Evolutionary conservation across 768 basidiomycete genomes (phyloP).

Genomic region (Boletus sp.): DNA sequence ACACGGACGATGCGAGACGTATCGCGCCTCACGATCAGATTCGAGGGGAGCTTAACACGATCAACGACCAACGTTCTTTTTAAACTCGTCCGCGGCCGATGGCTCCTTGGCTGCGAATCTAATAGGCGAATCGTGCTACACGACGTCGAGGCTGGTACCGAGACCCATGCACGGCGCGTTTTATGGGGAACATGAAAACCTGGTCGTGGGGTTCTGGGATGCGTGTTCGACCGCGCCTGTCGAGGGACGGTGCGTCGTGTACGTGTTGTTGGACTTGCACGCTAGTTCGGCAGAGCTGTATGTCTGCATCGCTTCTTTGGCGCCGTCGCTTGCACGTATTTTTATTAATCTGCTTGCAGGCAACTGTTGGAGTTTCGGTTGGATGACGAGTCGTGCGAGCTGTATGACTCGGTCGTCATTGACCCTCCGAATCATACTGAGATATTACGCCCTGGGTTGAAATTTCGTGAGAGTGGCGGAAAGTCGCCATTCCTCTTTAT

Average conservation of each 20-base stretch:
- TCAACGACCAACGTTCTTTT: fast-evolving
- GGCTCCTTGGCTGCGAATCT: neutral
- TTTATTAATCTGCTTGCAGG: neutral
- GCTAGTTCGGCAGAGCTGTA: no score
- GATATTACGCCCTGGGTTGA: fast-evolving
- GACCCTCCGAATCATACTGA: neutral
- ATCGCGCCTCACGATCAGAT: neutral
- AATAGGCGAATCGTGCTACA: neutral
- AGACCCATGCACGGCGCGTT: neutral
- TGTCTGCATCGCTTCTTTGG: no score
- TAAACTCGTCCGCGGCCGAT: constrained; percentile 3
- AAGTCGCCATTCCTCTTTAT: neutral
- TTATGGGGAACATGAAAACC: neutral
- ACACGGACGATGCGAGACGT: neutral
- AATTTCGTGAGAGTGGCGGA: neutral
- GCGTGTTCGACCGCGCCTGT: neutral
- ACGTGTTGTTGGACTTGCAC: neutral
- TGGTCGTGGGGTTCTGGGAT: neutral
- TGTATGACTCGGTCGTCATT: neutral
- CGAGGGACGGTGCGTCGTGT: neutral
- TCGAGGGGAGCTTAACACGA: neutral
- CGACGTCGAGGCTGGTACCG: neutral
- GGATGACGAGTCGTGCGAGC: neutral
- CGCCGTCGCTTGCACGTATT: neutral
- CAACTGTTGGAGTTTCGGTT: neutral